phyloP scores from a whole-genome alignment of 73 alveolate genomes.

The Loxodes magnus region DNA sequence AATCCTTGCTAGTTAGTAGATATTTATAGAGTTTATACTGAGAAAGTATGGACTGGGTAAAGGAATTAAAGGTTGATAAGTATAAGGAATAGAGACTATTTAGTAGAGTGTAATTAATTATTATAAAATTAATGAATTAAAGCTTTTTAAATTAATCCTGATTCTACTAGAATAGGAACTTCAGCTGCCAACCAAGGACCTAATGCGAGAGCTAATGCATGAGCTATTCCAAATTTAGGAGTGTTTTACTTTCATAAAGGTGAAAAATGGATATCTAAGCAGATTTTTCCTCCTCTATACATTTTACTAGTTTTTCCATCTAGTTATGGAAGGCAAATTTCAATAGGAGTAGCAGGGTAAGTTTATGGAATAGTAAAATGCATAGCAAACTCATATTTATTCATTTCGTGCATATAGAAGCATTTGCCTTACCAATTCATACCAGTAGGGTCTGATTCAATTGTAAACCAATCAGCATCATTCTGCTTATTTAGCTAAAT shows the following conservation, averaged over 20 bases:
- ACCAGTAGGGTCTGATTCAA: conserved; percentile 88
- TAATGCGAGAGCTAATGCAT: conserved; percentile 90
- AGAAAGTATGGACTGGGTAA: too few species aligned
- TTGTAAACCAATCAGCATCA: conserved; percentile 92
- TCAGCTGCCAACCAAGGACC: conserved; percentile 99
- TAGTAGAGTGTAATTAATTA: too few species aligned
- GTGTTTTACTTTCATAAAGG: conserved; percentile 89
- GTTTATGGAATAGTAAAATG: conserved; percentile 95
- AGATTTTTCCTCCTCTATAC: conserved; percentile 97
- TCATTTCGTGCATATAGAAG: conserved; percentile 85
- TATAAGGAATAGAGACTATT: too few species aligned
- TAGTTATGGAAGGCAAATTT: conserved; percentile 85
- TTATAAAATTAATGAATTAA: too few species aligned
- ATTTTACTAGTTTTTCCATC: conserved; percentile 96
- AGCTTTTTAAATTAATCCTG: too few species aligned
- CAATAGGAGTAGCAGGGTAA: conserved; percentile 94
- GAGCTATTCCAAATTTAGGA: conserved; percentile 95
- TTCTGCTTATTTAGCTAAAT: conserved; percentile 69
- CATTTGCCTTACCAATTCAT: conserved; percentile 96
- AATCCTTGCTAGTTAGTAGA: too few species aligned
- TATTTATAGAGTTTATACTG: too few species aligned
- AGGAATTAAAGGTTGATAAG: too few species aligned
- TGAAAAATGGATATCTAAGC: conserved; percentile 94
- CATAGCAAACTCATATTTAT: conserved; percentile 84
- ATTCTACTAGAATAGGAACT: conserved; percentile 90